A percentile compares a stretch with the other conserved stretches of the same genome.
These are phyloP conservation scores for Thermothielavioides terrestris DNA, from an alignment of 495 filamentous ascomycete species.

Conservation along the genomic window DNA sequence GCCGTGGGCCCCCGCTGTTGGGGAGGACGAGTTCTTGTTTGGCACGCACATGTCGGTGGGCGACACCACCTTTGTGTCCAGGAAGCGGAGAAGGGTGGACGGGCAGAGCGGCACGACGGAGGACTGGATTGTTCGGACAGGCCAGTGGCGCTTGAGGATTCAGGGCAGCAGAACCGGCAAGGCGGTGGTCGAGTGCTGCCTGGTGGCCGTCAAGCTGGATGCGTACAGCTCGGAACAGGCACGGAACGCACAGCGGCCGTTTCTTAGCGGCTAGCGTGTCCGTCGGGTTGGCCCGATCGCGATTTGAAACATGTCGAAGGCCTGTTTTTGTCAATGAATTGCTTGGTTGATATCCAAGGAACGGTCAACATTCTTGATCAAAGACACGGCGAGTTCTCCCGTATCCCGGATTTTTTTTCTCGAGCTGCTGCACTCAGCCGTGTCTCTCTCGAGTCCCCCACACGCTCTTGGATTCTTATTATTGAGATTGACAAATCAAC, in stretches of 20 bases:
- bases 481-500: constrained; percentile 12
- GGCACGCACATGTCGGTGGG: too few species aligned
- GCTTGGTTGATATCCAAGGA: not conserved
- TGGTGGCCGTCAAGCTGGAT: constrained; percentile 76
- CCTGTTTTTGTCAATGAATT: not conserved
- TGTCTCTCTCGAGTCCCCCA: too few species aligned
- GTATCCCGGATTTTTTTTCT: too few species aligned
- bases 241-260: constrained; percentile 60
- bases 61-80: constrained; percentile 16
- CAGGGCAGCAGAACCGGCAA: constrained; percentile 44
- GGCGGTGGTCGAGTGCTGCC: constrained; percentile 53
- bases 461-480: not conserved
- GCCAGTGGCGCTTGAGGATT: constrained; percentile 74
- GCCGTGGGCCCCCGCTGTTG: constrained; percentile 17
- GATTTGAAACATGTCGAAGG: not conserved
- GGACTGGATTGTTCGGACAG: constrained; percentile 66
- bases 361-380: too few species aligned
- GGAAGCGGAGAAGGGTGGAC: constrained; percentile 45
- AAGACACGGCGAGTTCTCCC: too few species aligned
- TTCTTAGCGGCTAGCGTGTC: constrained; percentile 38
- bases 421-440: too few species aligned
- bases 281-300: not conserved
- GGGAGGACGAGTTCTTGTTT: not conserved
- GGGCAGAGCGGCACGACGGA: constrained; percentile 6
- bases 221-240: constrained; percentile 57